Conservation (phyloP, 169 alveolate species). For the Cyclospora cayetanensis region DNA sequence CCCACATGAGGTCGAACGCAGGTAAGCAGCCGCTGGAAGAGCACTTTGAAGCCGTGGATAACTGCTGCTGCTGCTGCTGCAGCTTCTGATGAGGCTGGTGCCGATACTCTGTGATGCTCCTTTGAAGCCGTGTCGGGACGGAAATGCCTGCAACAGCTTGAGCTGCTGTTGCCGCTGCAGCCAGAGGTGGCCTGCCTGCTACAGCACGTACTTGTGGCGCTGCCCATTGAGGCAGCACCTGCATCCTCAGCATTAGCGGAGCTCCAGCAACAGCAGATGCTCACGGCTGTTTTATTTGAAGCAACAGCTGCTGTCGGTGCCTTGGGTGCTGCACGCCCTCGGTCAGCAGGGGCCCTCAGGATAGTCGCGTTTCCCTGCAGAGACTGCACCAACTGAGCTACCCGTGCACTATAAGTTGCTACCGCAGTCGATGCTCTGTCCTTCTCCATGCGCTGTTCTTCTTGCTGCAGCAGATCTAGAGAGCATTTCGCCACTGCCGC, state of each 20-base stretch:
- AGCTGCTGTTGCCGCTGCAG: background rate
- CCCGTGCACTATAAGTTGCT: background rate
- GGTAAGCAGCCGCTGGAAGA: background rate
- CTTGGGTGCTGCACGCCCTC: too few species aligned
- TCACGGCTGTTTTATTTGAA: background rate
- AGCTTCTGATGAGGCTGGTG: background rate
- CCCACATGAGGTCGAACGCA: slow-evolving; percentile 5
- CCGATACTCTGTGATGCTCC: too few species aligned
- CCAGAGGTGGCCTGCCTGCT: background rate
- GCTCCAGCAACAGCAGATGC: background rate
- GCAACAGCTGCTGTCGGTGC: background rate
- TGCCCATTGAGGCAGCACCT: background rate
- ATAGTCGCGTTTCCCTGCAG: background rate
- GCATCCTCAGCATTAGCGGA: background rate
- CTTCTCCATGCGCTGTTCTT: too few species aligned
- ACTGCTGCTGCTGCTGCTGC: background rate
- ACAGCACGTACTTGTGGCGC: background rate
- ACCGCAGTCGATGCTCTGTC: background rate
- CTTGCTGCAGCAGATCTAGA: background rate
- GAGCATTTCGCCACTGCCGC: background rate
- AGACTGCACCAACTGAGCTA: background rate
- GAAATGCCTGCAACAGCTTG: background rate
- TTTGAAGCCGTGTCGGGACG: background rate
- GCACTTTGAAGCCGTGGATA: background rate
- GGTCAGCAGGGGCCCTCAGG: background rate